Evolutionary conservation across 1,284 basidiomycete species (phyloP), one percentile per base, ranked within the genome.

Genomic region (Vanrija pseudolonga): DNA sequence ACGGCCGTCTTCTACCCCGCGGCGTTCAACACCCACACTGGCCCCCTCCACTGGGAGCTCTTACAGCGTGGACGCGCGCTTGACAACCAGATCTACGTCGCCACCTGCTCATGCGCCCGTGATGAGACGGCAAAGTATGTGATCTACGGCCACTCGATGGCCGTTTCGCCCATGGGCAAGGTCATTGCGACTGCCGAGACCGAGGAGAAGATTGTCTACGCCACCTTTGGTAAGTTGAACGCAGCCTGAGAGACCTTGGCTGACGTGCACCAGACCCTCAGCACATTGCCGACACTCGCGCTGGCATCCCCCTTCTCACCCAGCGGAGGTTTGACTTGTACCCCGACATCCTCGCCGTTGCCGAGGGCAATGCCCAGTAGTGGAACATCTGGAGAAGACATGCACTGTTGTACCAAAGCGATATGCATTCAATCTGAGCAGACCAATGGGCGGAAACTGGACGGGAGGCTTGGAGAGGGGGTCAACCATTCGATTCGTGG

Each of bases 1-100:
- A 85, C 91, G 55, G 80, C 87, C 7, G 81, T 95, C 60, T 81
- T 96, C 52, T 96, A 95, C 69, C 90, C 90, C 0, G 83, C 84
- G 14, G 90, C 91, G 18, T 94, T 94, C 80, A 93, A 92, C 69
- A 74, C 83, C 59, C 93, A 90, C 0, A 95, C 93, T 0, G 92
- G 93, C 0, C 91, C 91, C 0, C 78, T 94, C 45, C 90, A 95
- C 69, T 96, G 92, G 92, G 89, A 93, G 68, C 79, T 96, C 3
- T 79, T 96, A 11, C 88, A 90, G 66, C 82, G 89, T 47, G 84
- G 84, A 46, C 82, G 91, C 47, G 92, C 92, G 6, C 83, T 90
- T 12, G 92, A 96, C 70, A 94, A 95, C 67, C 92, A 96, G 74
- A 82, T 95, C 17, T 96, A 84, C 75, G 84, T 93, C 62, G 82